Evolutionary conservation across 2,329 filamentous ascomycete species (phyloP), one percentile per base, ranked within the genome.

Genomic region (Mycogone perniciosa): DNA sequence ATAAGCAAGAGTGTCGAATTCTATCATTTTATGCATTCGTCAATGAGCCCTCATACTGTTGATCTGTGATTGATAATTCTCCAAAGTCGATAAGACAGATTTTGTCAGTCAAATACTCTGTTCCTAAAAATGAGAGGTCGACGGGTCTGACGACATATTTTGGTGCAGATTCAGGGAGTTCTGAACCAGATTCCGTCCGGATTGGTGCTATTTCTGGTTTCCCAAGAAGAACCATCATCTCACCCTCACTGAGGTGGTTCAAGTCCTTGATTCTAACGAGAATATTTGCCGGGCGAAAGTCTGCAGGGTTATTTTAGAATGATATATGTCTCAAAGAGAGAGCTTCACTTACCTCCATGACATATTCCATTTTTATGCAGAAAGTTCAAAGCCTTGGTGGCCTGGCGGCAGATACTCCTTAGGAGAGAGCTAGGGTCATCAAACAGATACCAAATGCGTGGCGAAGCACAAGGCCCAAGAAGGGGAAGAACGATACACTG

Each of bases 271-370:
- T 39, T 6, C 53, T 59, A 2, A 57, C 39, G 11, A 66, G 46
- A 7, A 67, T 62, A 27, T 67, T 67, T 0, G 59, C 50, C 0
- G 63, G 59, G 0, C 60, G 57, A 20, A 67, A 60, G 31, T 67
- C 63, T 60, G 0, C 2, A 30, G 20, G 27, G 31, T 7, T 9
- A 26, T n/a, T n/a, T n/a, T n/a, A n/a, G n/a, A n/a, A n/a, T n/a
- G n/a, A n/a, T n/a, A n/a, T n/a, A n/a, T n/a, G n/a, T n/a, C n/a
- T n/a, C n/a, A n/a, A n/a, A n/a, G n/a, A n/a, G n/a, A n/a, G n/a
- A n/a, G n/a, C n/a, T n/a, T n/a, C n/a, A 51, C 31, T 31, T 45
- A 63, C 64, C 66, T 46, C 64, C 64, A 6, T 68, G 64, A 2
- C 64, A 65, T 1, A 67, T 52, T 1, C 58, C 49, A n/a, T 60